Evolutionary conservation across 129 eudicot genomes (phyloP).

Genomic region (Scalesia atractyloides): DNA sequence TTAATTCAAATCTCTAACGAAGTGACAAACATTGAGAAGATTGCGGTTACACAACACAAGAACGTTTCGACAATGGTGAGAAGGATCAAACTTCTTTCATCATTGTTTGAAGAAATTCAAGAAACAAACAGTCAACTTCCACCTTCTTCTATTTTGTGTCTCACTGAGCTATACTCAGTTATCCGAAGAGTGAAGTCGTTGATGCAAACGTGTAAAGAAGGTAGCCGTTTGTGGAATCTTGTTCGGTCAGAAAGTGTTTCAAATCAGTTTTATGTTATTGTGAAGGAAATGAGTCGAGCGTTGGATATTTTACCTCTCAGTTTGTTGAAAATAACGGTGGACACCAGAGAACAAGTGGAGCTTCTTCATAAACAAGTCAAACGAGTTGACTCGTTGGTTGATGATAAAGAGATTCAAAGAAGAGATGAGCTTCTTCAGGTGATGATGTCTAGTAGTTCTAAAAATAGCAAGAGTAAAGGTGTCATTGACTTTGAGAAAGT

Average conservation of each 20-base stretch:
- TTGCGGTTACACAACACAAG: constrained; percentile 51
- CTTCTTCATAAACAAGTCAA: constrained; percentile 85
- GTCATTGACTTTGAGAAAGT: constrained; percentile 48
- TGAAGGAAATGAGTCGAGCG: constrained; percentile 66
- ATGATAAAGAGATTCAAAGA: constrained; percentile 54
- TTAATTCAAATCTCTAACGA: constrained; percentile 64
- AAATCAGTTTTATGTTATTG: constrained; percentile 53
- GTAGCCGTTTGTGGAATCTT: constrained; percentile 74
- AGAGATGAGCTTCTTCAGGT: constrained; percentile 59
- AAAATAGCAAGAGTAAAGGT: constrained; percentile 44
- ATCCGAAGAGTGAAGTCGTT: constrained; percentile 52
- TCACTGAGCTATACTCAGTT: constrained; percentile 66
- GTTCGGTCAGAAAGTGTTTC: constrained; percentile 58
- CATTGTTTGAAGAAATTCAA: constrained; percentile 71
- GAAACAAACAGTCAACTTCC: constrained; percentile 68
- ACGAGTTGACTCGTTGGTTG: constrained; percentile 58
- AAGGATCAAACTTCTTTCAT: constrained; percentile 68
- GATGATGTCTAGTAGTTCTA: constrained; percentile 47
- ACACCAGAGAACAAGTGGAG: constrained; percentile 80
- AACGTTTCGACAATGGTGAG: constrained; percentile 60
- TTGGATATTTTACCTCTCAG: constrained; percentile 74
- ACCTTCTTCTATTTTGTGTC: constrained; percentile 78
- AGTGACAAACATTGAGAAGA: constrained; percentile 49
- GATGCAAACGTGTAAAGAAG: constrained; percentile 57
- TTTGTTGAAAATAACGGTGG: constrained; percentile 58